These are phyloP conservation scores for Fomitopsis schrenkii DNA, from an alignment of 1,284 basidiomycete species.

Conservation along the genomic window DNA sequence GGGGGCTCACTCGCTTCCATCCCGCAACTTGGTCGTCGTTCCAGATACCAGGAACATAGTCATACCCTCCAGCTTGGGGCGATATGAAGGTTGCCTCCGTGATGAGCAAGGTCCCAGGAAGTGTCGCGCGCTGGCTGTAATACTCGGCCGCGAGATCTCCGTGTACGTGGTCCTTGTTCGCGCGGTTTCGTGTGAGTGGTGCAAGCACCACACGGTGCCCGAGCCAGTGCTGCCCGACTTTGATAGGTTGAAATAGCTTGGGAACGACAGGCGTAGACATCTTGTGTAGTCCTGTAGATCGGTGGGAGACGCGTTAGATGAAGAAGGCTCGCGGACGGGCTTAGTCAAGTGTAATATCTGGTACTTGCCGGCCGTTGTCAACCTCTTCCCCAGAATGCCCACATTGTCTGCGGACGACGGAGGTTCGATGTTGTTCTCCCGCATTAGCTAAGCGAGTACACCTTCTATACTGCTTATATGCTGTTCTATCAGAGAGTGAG, in stretches of 20 bases:
- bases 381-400: too few species aligned
- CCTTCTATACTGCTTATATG: too few species aligned
- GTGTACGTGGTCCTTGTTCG: slow-evolving; percentile 25
- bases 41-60: slow-evolving; percentile 41
- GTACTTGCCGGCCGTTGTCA: too few species aligned
- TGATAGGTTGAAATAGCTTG: slow-evolving; percentile 41
- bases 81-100: slow-evolving; percentile 44
- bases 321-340: too few species aligned
- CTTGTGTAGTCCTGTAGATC: too few species aligned
- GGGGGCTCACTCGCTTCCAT: slow-evolving; percentile 40
- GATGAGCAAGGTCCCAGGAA: slow-evolving; percentile 44
- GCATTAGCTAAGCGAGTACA: too few species aligned
- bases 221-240: slow-evolving; percentile 37
- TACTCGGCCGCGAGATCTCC: slow-evolving; percentile 35
- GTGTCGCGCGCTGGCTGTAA: slow-evolving; percentile 42
- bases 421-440: too few species aligned
- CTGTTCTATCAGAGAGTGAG: too few species aligned
- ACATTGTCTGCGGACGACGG: too few species aligned
- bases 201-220: slow-evolving; percentile 45
- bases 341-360: too few species aligned
- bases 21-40: slow-evolving; percentile 38
- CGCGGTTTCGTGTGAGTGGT: slow-evolving; percentile 40
- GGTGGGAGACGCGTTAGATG: too few species aligned
- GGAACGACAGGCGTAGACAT: slow-evolving; percentile 7
- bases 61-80: slow-evolving; percentile 33